Conservation (phyloP, 768 basidiomycete species). For the Dictyophora rubrovolvata region DNA sequence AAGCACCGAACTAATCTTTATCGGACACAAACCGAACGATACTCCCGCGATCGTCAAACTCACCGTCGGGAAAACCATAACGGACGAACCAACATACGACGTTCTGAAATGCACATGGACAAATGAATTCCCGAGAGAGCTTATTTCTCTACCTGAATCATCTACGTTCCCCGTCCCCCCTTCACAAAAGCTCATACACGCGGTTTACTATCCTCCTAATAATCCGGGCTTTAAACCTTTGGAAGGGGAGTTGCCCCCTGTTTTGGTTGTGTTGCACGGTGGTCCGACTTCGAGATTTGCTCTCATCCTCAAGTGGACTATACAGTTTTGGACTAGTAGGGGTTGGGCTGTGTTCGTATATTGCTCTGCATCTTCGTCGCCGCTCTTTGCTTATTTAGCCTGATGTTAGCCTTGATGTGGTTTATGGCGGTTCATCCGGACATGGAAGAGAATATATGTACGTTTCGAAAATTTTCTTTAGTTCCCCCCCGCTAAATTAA, state of each 20-base stretch:
- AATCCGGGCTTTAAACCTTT: conserved; percentile 45
- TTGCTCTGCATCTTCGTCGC: not conserved
- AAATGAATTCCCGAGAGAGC: not conserved
- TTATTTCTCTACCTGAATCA: conserved; percentile 1
- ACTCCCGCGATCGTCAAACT: conserved; percentile 23
- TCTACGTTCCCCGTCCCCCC: not conserved
- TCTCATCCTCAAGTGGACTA: conserved; percentile 43
- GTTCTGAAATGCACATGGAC: not conserved
- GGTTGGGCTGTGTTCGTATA: conserved; percentile 58
- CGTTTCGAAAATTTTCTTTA: not conserved
- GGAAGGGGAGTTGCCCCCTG: conserved; percentile 53
- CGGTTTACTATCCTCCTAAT: conserved; percentile 55
- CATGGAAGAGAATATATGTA: conserved; percentile 40
- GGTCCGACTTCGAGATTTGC: conserved; percentile 48
- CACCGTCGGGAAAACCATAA: not conserved
- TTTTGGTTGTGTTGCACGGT: conserved; percentile 56
- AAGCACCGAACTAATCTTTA: conserved; percentile 29
- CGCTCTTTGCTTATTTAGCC: not conserved
- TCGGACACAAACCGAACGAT: conserved; percentile 32
- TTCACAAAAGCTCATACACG: conserved; percentile 37
- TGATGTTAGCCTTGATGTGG: conserved; percentile 51
- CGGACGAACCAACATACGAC: not conserved
- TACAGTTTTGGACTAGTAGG: conserved; percentile 57
- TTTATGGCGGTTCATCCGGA: conserved; percentile 67
- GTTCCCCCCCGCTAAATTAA: not conserved